phyloP scores from a whole-genome alignment of 768 basidiomycete species.

The Amanita muscaria region DNA sequence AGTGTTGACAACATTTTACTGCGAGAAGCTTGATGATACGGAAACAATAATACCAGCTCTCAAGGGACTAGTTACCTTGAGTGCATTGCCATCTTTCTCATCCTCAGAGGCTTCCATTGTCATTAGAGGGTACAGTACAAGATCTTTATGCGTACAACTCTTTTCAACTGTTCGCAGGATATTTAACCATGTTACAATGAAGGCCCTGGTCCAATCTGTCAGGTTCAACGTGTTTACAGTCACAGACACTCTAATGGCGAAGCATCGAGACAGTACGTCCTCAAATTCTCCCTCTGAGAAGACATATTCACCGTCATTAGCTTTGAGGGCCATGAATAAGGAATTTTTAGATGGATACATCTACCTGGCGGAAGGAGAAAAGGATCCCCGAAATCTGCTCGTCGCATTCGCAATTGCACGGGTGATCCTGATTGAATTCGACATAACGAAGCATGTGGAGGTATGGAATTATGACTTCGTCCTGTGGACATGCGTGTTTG shows the following conservation, averaged over 20 bases:
- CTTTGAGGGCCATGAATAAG: constrained; percentile 61
- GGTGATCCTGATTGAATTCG: constrained; percentile 85
- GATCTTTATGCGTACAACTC: neutral
- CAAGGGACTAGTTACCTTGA: constrained; percentile 63
- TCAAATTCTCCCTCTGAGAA: neutral
- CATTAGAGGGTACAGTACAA: constrained; percentile 42
- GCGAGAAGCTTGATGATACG: constrained; percentile 78
- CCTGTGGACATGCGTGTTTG: neutral
- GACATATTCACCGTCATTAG: constrained; percentile 25
- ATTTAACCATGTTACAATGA: constrained; percentile 74
- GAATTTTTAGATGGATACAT: constrained; percentile 73
- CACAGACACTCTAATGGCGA: constrained; percentile 68
- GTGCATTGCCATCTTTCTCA: constrained; percentile 52
- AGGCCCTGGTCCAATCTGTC: constrained; percentile 69
- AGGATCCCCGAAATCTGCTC: constrained; percentile 91
- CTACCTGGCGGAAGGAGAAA: constrained; percentile 85
- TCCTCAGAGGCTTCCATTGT: constrained; percentile 56
- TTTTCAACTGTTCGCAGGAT: constrained; percentile 36
- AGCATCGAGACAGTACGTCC: constrained; percentile 53
- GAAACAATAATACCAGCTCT: constrained; percentile 80
- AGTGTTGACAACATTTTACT: constrained; percentile 77
- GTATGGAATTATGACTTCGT: constrained; percentile 31
- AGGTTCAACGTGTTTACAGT: constrained; percentile 77
- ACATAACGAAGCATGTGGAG: constrained; percentile 66
- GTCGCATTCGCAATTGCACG: constrained; percentile 82